These are phyloP conservation scores for Penicillium sp. DNA, from an alignment of 2,329 filamentous ascomycete species.

Conservation along the genomic window DNA sequence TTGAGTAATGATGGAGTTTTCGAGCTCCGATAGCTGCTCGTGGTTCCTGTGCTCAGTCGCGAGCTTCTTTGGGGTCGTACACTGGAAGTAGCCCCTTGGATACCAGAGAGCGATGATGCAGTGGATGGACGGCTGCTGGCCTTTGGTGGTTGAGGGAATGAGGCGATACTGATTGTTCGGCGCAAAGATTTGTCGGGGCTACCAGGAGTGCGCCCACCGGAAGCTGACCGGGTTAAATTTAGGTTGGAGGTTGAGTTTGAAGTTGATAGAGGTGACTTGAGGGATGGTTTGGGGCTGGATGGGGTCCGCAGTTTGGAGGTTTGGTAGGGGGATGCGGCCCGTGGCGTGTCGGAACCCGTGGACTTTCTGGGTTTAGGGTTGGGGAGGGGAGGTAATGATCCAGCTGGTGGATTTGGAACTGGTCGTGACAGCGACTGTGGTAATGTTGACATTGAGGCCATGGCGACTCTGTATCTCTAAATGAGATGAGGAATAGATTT, in stretches of 20 bases:
- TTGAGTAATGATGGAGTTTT: slow-evolving; percentile 74
- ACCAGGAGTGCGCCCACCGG: slow-evolving; percentile 54
- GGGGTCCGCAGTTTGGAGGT: slow-evolving; percentile 62
- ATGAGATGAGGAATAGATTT: not conserved
- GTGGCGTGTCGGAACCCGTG: slow-evolving; percentile 50
- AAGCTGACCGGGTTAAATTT: slow-evolving; percentile 57
- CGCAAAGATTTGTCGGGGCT: slow-evolving; percentile 68
- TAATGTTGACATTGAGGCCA: slow-evolving; percentile 55
- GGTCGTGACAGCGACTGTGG: slow-evolving; percentile 65
- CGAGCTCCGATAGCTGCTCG: slow-evolving; percentile 50
- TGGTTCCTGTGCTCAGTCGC: slow-evolving; percentile 56
- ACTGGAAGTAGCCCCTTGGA: slow-evolving; percentile 34
- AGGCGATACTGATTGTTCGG: slow-evolving; percentile 89
- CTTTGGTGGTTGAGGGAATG: slow-evolving; percentile 86
- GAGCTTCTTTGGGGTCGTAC: slow-evolving; percentile 57
- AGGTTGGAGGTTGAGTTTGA: slow-evolving; percentile 55
- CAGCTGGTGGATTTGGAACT: slow-evolving; percentile 65
- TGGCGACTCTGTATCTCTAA: slow-evolving; percentile 6
- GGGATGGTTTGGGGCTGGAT: slow-evolving; percentile 53
- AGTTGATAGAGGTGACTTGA: slow-evolving; percentile 50
- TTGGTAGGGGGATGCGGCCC: slow-evolving; percentile 43
- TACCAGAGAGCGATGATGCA: slow-evolving; percentile 48
- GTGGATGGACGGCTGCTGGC: slow-evolving; percentile 64
- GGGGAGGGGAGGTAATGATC: slow-evolving; percentile 72
- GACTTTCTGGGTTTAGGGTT: slow-evolving; percentile 71